Evolutionary conservation across 805 yeast genomes (phyloP).

Genomic region (Starmerella lactis-condensi): DNA sequence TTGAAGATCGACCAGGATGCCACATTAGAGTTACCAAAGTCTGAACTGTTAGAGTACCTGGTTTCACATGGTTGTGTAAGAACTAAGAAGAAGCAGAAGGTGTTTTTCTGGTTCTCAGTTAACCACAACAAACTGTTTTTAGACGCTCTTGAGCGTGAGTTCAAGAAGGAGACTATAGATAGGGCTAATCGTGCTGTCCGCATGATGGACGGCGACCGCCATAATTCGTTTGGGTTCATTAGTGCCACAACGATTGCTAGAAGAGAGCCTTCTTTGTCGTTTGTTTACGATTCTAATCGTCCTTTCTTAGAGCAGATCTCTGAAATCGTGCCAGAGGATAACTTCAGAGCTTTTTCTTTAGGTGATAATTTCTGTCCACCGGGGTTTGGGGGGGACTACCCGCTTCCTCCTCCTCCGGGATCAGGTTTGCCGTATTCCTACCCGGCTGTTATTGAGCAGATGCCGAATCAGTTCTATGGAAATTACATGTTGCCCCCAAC

Average conservation of each 20-base stretch:
- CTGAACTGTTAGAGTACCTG: constrained; percentile 62
- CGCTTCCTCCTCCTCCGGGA: too few species aligned
- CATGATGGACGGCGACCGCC: constrained; percentile 23
- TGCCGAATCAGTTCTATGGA: too few species aligned
- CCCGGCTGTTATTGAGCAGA: too few species aligned
- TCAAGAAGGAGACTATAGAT: constrained; percentile 61
- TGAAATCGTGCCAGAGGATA: background rate
- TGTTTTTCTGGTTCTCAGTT: constrained; percentile 89
- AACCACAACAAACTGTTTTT: constrained; percentile 84
- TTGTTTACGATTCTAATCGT: constrained; percentile 33
- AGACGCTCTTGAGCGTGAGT: constrained; percentile 81
- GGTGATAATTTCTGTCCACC: too few species aligned
- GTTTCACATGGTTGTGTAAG: constrained; percentile 73
- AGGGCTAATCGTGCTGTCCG: background rate
- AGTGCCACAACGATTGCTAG: constrained; percentile 25
- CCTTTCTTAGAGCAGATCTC: background rate
- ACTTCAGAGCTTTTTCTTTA: background rate
- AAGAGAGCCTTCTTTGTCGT: constrained; percentile 63
- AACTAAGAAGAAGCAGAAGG: constrained; percentile 92
- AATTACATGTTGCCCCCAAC: too few species aligned
- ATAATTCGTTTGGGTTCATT: background rate
- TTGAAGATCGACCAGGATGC: constrained; percentile 71
- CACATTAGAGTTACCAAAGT: constrained; percentile 69
- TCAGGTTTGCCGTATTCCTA: too few species aligned
- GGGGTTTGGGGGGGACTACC: too few species aligned